phyloP scores from a whole-genome alignment of 805 yeast species.

The Kuraishia cidri region DNA sequence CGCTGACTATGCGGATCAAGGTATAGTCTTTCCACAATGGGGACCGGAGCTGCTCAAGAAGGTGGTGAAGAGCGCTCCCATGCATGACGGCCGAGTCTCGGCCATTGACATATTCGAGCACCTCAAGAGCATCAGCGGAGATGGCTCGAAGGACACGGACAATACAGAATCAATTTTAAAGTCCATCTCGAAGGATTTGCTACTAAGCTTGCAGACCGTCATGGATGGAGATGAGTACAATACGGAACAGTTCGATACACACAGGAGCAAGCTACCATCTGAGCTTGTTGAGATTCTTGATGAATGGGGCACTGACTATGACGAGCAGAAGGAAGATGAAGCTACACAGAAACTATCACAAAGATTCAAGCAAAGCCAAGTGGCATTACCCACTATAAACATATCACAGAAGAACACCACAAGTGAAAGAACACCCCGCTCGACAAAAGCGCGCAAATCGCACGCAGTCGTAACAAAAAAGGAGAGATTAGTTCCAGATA shows the following conservation, averaged over 20 bases:
- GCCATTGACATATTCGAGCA: too few species aligned
- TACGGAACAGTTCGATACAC: too few species aligned
- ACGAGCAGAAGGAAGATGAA: slow-evolving; percentile 2
- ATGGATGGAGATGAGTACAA: too few species aligned
- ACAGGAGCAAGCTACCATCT: too few species aligned
- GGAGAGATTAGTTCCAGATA: too few species aligned
- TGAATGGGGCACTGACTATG: slow-evolving; percentile 4
- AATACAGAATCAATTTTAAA: neutral
- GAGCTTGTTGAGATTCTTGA: slow-evolving; percentile 1
- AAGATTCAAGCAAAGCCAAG: neutral
- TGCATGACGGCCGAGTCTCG: too few species aligned
- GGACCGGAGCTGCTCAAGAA: too few species aligned
- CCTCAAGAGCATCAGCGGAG: neutral
- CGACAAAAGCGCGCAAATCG: too few species aligned
- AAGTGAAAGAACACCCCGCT: too few species aligned
- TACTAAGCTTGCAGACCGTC: too few species aligned
- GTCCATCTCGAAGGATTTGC: neutral
- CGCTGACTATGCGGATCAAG: slow-evolving; percentile 11
- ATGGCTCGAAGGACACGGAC: neutral
- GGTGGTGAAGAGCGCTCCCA: too few species aligned
- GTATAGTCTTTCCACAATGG: slow-evolving; percentile 10
- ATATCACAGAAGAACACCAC: slow-evolving; percentile 2
- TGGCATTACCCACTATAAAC: slow-evolving; percentile 3
- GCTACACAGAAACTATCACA: neutral
- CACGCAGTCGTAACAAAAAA: too few species aligned